These are phyloP conservation scores for Circinella minor DNA, from an alignment of 371 early-diverging fungal genomes.

Conservation along the genomic window DNA sequence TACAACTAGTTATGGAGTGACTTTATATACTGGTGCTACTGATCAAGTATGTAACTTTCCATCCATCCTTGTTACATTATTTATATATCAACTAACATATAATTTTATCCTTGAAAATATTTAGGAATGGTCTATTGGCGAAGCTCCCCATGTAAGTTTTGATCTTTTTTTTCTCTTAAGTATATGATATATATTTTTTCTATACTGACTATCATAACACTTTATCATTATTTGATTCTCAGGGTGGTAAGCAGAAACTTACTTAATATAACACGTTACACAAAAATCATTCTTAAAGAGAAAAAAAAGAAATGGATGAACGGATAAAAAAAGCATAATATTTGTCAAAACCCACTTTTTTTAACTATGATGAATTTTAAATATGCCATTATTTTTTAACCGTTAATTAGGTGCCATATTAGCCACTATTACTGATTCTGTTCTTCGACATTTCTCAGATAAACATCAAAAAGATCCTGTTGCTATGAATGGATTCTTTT, in stretches of 20 bases:
- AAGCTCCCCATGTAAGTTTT: constrained; percentile 43
- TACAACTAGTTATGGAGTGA: neutral
- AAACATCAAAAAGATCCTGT: constrained; percentile 42
- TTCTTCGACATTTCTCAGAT: constrained; percentile 31
- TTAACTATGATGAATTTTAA: no score
- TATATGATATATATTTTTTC: neutral
- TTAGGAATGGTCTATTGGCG: constrained; percentile 40
- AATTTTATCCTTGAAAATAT: neutral
- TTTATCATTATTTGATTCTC: neutral
- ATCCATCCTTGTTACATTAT: neutral
- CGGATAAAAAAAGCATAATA: no score
- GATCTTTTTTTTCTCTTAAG: neutral
- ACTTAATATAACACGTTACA: neutral
- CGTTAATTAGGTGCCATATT: constrained; percentile 29
- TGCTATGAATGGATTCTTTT: constrained; percentile 45
- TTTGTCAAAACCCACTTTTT: no score
- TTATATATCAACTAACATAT: neutral
- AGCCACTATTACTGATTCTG: constrained; percentile 32
- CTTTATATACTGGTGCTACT: constrained; percentile 21
- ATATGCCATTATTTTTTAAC: neutral
- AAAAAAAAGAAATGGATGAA: no score
- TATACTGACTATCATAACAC: neutral
- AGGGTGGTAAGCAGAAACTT: constrained; percentile 18
- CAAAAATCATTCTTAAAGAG: neutral
- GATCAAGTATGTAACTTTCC: constrained; percentile 11